A percentile compares a stretch with the other conserved stretches of the same genome.
phyloP scores from a whole-genome alignment of 495 filamentous ascomycete genomes.

The Penicillium silybi region DNA sequence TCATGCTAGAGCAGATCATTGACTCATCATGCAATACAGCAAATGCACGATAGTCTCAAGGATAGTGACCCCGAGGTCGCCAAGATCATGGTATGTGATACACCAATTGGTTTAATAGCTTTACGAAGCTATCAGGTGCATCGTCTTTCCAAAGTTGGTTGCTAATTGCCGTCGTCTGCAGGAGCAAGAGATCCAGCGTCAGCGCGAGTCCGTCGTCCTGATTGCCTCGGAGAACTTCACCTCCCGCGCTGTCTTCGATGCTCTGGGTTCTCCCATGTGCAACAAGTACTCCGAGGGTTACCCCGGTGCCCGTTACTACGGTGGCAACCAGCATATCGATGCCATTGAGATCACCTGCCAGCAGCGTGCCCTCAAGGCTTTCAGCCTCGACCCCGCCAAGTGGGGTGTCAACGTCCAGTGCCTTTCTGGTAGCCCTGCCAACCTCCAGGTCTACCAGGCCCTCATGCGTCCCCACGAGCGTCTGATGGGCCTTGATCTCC shows the following conservation, averaged over 20 bases:
- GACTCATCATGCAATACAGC: slow-evolving; percentile 55
- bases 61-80: slow-evolving; percentile 89
- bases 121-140: neutral
- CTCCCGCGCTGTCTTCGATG: slow-evolving; percentile 93
- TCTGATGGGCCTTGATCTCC: slow-evolving; percentile 95
- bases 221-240: slow-evolving; percentile 99
- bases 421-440: slow-evolving; percentile 83
- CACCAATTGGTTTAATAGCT: slow-evolving; percentile 8
- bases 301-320: slow-evolving; percentile 97
- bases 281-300: slow-evolving; percentile 99
- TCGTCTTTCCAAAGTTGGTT: neutral
- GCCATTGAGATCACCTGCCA: slow-evolving; percentile 94
- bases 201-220: slow-evolving; percentile 96
- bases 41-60: slow-evolving; percentile 84
- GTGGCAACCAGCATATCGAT: slow-evolving; percentile 98
- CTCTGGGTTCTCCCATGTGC: slow-evolving; percentile 96
- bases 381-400: slow-evolving; percentile 77
- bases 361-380: slow-evolving; percentile 88
- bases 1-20: slow-evolving; percentile 27
- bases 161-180: slow-evolving; percentile 30
- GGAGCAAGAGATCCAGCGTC: slow-evolving; percentile 93
- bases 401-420: slow-evolving; percentile 99
- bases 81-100: slow-evolving; percentile 86
- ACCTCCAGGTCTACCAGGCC: slow-evolving; percentile 98
- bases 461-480: slow-evolving; percentile 96